phyloP scores from a whole-genome alignment of 352 stramenopile species.

The Pythium pyrilobum region DNA sequence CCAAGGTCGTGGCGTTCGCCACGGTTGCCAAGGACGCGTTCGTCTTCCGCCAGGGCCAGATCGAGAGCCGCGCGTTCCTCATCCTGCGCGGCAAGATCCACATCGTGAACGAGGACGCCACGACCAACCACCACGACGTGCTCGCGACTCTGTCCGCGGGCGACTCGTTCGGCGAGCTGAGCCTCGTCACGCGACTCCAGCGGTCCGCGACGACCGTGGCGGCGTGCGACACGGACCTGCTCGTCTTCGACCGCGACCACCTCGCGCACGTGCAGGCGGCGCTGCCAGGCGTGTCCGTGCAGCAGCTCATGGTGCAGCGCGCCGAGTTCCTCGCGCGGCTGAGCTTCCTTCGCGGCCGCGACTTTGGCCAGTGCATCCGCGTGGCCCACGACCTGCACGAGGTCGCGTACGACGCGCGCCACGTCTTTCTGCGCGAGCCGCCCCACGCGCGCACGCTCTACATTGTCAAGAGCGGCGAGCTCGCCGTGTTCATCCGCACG shows the following conservation, averaged over 20 bases:
- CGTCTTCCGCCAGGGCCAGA: slow-evolving; percentile 64
- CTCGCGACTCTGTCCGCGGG: slow-evolving; percentile 61
- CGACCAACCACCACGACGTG: slow-evolving; percentile 45
- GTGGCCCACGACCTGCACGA: slow-evolving; percentile 66
- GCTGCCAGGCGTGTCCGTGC: slow-evolving; percentile 55
- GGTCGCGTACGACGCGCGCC: slow-evolving; percentile 41
- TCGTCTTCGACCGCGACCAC: slow-evolving; percentile 67
- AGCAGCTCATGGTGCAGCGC: slow-evolving; percentile 66
- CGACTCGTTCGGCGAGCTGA: slow-evolving; percentile 69
- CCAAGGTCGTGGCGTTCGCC: slow-evolving; percentile 43
- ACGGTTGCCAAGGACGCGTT: slow-evolving; percentile 46
- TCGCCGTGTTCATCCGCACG: slow-evolving; percentile 50
- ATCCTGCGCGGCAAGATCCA: slow-evolving; percentile 71
- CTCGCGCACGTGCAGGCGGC: slow-evolving; percentile 29
- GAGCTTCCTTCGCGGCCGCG: slow-evolving; percentile 46
- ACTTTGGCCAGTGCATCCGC: slow-evolving; percentile 72
- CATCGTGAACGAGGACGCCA: slow-evolving; percentile 75
- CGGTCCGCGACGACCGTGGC: slow-evolving; percentile 64
- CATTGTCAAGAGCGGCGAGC: slow-evolving; percentile 64
- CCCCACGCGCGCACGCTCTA: slow-evolving; percentile 47
- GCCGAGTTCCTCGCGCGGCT: slow-evolving; percentile 58
- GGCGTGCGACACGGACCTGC: slow-evolving; percentile 53
- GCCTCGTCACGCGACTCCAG: slow-evolving; percentile 61
- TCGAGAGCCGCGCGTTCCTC: slow-evolving; percentile 74
- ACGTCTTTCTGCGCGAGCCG: slow-evolving; percentile 57